Evolutionary conservation across 108 stramenopile genomes (phyloP).

Genomic region (Cyclotella kingstonii): DNA sequence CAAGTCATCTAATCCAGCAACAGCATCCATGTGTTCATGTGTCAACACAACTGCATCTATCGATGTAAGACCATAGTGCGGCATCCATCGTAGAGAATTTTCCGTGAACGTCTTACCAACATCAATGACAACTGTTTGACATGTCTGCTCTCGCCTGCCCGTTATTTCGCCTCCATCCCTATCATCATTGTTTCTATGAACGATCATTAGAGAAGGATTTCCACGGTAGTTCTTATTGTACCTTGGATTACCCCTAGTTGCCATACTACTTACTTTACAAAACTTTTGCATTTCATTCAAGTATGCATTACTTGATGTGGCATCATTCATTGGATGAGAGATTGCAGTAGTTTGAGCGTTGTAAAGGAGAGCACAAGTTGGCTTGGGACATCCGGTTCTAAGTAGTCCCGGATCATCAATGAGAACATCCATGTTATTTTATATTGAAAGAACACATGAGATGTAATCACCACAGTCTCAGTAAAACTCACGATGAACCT

Average conservation of each 20-base stretch:
- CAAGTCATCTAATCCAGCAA: slow-evolving; percentile 79
- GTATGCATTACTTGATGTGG: slow-evolving; percentile 6
- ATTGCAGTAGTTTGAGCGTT: slow-evolving; percentile 20
- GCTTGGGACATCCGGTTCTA: slow-evolving; percentile 82
- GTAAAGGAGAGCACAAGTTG: slow-evolving; percentile 65
- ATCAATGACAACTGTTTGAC: slow-evolving; percentile 72
- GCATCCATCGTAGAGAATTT: slow-evolving; percentile 77
- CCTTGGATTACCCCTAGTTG: slow-evolving; percentile 69
- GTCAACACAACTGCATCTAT: slow-evolving; percentile 80
- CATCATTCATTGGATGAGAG: slow-evolving; percentile 8
- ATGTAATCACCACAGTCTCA: background rate
- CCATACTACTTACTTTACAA: slow-evolving; percentile 60
- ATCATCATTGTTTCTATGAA: slow-evolving; percentile 46
- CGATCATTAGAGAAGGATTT: slow-evolving; percentile 76
- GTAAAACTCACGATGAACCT: slow-evolving; percentile 50
- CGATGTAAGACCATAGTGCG: slow-evolving; percentile 44
- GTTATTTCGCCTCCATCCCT: slow-evolving; percentile 11
- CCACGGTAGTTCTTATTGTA: slow-evolving; percentile 82
- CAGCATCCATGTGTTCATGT: slow-evolving; percentile 85
- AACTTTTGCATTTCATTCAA: slow-evolving; percentile 12
- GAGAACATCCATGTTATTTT: background rate
- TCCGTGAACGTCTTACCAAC: slow-evolving; percentile 91
- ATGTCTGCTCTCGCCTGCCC: background rate
- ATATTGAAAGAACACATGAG: background rate
- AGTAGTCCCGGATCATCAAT: too few species aligned